Percentiles rank a stretch among this genome's conserved stretches.
Evolutionary conservation across 2,329 filamentous ascomycete species (phyloP).

Genomic region (Xylariomycetidae sp.): DNA sequence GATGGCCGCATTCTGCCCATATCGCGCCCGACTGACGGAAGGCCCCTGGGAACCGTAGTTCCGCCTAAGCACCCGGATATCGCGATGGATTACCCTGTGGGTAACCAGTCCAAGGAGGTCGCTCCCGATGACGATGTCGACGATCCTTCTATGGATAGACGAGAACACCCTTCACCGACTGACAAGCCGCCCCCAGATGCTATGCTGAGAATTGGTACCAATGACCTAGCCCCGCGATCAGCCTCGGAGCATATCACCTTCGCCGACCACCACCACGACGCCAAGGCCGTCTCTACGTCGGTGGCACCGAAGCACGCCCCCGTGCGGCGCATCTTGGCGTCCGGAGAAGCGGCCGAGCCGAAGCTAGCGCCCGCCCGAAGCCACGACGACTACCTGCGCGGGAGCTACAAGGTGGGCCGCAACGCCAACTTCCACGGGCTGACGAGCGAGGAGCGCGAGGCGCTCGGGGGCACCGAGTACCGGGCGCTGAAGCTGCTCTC

Average conservation of each 20-base stretch:
- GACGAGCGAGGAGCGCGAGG: slow-evolving; percentile 32
- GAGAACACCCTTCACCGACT: too few species aligned
- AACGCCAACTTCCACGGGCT: slow-evolving; percentile 22
- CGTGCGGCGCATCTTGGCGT: slow-evolving; percentile 12
- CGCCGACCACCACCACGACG: slow-evolving; percentile 12
- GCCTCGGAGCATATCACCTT: slow-evolving; percentile 16
- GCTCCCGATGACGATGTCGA: neutral
- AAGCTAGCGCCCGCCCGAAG: slow-evolving; percentile 12
- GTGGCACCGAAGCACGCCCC: slow-evolving; percentile 10
- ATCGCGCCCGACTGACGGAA: slow-evolving; percentile 17
- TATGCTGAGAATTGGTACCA: too few species aligned
- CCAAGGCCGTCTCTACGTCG: slow-evolving; percentile 14
- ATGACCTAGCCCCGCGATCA: neutral
- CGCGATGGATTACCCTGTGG: neutral
- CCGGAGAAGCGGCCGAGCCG: slow-evolving; percentile 5
- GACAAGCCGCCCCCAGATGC: too few species aligned
- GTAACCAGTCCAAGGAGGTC: neutral
- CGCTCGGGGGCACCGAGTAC: slow-evolving; percentile 60
- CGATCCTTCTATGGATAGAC: too few species aligned
- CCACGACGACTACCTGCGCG: slow-evolving; percentile 17
- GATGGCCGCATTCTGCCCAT: slow-evolving; percentile 7
- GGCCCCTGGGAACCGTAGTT: slow-evolving; percentile 12
- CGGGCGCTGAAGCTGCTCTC: slow-evolving; percentile 56
- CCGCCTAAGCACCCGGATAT: slow-evolving; percentile 5
- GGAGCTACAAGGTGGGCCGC: slow-evolving; percentile 33